Conservation (phyloP, 2,329 filamentous ascomycete species). For the Fusarium ramigenum region DNA sequence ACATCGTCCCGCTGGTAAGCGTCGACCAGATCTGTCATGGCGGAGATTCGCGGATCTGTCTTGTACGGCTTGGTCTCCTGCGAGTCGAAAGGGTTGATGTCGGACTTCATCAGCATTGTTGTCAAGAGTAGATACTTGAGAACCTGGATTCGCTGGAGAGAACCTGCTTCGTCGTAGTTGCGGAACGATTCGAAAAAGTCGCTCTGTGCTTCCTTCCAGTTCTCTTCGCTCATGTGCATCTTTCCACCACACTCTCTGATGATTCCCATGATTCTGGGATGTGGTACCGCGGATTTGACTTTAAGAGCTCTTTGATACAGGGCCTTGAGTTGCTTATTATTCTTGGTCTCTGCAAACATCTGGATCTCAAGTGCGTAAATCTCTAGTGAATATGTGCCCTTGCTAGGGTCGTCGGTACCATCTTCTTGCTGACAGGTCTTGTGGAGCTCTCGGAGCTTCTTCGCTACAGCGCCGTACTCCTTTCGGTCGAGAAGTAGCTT, state of each 20-base stretch:
- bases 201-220: conserved; percentile 96
- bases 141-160: conserved; percentile 94
- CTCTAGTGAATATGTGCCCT: conserved; percentile 95
- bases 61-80: conserved; percentile 99
- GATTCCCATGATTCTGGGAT: conserved; percentile 99
- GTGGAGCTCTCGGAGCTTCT: conserved; percentile 89
- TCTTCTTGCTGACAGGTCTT: conserved; percentile 87
- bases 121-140: conserved; percentile 96
- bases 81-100: conserved; percentile 98
- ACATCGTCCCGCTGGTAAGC: conserved; percentile 97
- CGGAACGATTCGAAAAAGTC: conserved; percentile 99
- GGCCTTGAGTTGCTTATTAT: conserved; percentile 95
- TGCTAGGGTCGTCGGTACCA: conserved; percentile 89
- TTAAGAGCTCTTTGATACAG: conserved; percentile 91
- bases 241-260: conserved; percentile 98
- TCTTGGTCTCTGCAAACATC: conserved; percentile 96
- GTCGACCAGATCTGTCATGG: conserved; percentile 97
- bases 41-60: conserved; percentile 91
- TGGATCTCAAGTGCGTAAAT: conserved; percentile 98
- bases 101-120: conserved; percentile 97
- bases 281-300: conserved; percentile 95
- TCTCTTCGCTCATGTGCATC: conserved; percentile 99
- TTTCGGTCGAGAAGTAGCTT: conserved; percentile 91
- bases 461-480: conserved; percentile 81
- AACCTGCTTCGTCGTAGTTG: conserved; percentile 98